Conservation (phyloP, 148 eudicot species). For the Bassia scoparia region DNA sequence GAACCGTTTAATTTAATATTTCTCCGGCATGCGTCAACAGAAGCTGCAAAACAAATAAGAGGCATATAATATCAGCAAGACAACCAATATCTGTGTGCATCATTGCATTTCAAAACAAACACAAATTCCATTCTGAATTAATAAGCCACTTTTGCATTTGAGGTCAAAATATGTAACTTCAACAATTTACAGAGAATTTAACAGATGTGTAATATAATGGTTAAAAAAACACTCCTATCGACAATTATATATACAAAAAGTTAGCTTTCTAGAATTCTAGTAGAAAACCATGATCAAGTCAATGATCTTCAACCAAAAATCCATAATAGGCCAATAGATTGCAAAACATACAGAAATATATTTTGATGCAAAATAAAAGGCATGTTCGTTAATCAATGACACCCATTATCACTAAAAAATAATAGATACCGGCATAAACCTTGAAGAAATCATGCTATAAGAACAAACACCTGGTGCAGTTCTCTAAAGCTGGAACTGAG, state of each 20-base stretch:
- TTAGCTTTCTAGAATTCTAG: neutral
- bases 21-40: constrained; percentile 94
- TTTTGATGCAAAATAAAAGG: neutral
- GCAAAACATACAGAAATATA: neutral
- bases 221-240: neutral
- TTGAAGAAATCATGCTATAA: neutral
- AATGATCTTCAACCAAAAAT: too few relatives aligned
- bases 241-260: neutral
- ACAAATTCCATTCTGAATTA: neutral
- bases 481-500: neutral
- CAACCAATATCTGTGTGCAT: neutral
- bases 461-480: neutral
- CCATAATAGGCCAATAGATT: too few relatives aligned
- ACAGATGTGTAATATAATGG: neutral
- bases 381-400: neutral
- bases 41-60: constrained; percentile 43
- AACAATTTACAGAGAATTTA: neutral
- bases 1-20: constrained; percentile 95
- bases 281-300: neutral
- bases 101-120: neutral
- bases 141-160: neutral
- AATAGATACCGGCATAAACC: neutral
- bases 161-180: neutral
- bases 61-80: neutral
- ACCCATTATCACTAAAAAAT: neutral